Base-by-base conservation (phyloP, 768 basidiomycete species). In the Favolaschia claudopus region DNA sequence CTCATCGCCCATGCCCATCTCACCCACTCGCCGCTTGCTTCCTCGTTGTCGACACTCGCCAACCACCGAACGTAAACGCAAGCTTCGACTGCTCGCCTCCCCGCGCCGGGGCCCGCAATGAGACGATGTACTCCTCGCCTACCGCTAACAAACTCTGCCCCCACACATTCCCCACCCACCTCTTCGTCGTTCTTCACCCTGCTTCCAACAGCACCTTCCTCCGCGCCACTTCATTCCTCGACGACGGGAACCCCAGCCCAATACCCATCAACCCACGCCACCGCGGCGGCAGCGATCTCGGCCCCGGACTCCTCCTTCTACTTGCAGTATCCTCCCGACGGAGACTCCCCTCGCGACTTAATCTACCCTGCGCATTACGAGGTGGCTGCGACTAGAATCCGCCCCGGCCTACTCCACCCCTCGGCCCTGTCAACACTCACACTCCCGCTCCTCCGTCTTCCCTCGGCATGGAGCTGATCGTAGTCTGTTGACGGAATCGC, bases 251-350 rank as follows among this genome's bases (percentile, higher is more conserved):
- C 36, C 57, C 60, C 27, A 63, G 32, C 45, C 37, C 45, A 19
- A 66, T 31, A 29, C 48, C 54, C 20, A 55, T 6, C 28, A 19
- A 19, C 7, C 39, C 52, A 17, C 54, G 45, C 48, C 55, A 24
- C 36, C 39, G 20, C 29, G 40, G 24, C n/a, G 38, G 38, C 5
- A 58, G 63, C 39, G 63, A 60, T 4, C 49, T 36, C 34, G 63
- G 63, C 19, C 62, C 47, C 28, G 40, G 15, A 37, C 61, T 63
- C 28, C 61, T 1, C 13, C 59, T 60, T 19, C 55, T 20, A 14
- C 57, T 60, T 22, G n/a, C n/a, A n/a, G n/a, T n/a, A n/a, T n/a
- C n/a, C n/a, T n/a, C 60, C 12, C 8, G 39, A 32, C 40, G 43
- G 9, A 9, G 14, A 31, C 58, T 64, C 34, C 45, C 62, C 60